Base-by-base conservation (phyloP, 345 rosid species). In the Rhodamnia argentea region DNA sequence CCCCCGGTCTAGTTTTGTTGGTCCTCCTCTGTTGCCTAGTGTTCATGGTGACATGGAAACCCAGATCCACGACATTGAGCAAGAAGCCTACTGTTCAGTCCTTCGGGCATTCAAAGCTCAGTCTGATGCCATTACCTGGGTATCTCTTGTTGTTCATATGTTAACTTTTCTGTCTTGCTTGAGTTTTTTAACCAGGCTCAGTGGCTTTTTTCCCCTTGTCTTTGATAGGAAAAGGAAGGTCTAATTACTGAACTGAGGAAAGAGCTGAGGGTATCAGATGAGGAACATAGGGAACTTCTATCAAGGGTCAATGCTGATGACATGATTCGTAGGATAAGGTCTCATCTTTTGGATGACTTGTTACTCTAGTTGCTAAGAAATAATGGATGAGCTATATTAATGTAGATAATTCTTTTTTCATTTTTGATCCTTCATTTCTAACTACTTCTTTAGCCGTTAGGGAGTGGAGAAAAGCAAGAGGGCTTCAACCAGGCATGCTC, bases 71-170 rank as follows among this genome's bases (percentile, higher is more conserved):
- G 90, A 89, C 85, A 92, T 98, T 85, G 99, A 98, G 91, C 99
- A 95, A 90, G 99, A 98, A 87, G 98, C 99, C 12, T 98, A 98
- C 87, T 89, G 94, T 89, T 92, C 98, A 6, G 94, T 98, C 55
- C 92, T 98, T 84, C 95, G 99, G 82, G 99, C 99, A 29, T 98
- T 98, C 88, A 96, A 94, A 94, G 99, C 99, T 87, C 99, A 94
- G 90, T 96, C 99, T 23, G 99, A 98, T 92, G 99, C 98, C 86
- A 93, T 98, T 84, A 93, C 98, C 86, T 98, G 99, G 99, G 99
- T 98, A 98, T 70, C 47, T 85, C 83, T 53, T 11, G 40, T 84
- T 87, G 27, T 87, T 70, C 50, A 16, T 20, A 32, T 82, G 23
- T 29, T 23, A 18, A 27, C 23, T 86, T 86, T 64, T 64, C 40